A percentile compares a stretch with the other conserved stretches of the same genome.
Conservation (phyloP, 306 rosid genomes). For the Senna tora region DNA sequence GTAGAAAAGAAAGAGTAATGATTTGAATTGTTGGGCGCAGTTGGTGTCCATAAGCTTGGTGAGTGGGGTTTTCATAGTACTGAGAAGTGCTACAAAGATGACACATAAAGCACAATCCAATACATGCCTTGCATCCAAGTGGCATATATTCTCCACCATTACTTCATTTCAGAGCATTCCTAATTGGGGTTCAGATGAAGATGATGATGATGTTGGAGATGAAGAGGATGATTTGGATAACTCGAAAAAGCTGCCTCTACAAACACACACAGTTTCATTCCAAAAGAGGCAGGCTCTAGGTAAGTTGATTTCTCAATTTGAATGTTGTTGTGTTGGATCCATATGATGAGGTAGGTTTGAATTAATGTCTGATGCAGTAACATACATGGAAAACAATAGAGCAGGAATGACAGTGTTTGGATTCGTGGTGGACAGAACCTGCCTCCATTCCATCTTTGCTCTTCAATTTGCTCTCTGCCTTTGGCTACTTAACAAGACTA, state of each 20-base stretch:
- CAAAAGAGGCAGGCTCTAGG: no score
- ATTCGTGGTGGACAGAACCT: constrained; percentile 80
- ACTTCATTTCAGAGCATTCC: constrained; percentile 55
- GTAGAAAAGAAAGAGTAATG: no score
- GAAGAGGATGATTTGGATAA: constrained; percentile 76
- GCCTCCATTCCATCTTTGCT: constrained; percentile 89
- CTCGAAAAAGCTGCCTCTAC: constrained; percentile 62
- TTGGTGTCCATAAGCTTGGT: constrained; percentile 72
- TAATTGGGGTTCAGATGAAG: constrained; percentile 53
- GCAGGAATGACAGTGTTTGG: constrained; percentile 88
- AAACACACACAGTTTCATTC: constrained; percentile 59
- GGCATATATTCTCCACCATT: constrained; percentile 77
- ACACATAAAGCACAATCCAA: constrained; percentile 81
- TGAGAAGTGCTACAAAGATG: constrained; percentile 82
- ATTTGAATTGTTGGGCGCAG: no score
- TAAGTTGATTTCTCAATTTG: no score
- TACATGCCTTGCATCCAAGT: constrained; percentile 79
- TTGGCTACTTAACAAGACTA: constrained; percentile 95
- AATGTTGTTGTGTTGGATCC: no score
- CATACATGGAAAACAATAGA: constrained; percentile 82
- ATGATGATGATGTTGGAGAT: constrained; percentile 49
- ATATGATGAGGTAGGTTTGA: no score
- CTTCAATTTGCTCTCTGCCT: constrained; percentile 77
- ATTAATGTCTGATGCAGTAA: constrained; percentile 55
- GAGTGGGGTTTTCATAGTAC: constrained; percentile 73